A percentile compares a stretch with the other conserved stretches of the same genome.
Conservation (phyloP, 225 moss, liverwort and hornwort genomes). For the Bryoerythrophyllum caledonicum region DNA sequence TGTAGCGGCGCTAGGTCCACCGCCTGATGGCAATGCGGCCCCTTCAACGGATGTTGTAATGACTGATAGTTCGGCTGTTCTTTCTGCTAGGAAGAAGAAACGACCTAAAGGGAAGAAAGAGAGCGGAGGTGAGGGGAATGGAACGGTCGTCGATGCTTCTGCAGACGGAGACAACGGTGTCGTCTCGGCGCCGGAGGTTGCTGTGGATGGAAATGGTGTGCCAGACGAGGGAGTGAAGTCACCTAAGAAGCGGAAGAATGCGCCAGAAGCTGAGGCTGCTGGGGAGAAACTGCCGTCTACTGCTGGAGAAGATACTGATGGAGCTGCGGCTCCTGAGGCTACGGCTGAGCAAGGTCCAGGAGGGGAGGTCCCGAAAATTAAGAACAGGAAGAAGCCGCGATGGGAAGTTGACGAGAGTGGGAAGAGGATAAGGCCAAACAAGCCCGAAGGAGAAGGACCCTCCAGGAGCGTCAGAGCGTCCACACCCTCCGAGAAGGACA, state of each 20-base stretch:
- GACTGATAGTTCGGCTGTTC: background rate
- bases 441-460: background rate
- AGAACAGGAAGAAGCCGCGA: constrained; percentile 43
- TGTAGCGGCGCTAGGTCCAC: constrained; percentile 1
- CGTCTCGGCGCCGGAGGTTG: background rate
- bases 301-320: background rate
- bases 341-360: background rate
- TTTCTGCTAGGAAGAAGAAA: constrained; percentile 23
- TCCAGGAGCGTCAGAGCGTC: background rate
- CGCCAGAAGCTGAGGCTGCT: background rate
- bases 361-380: background rate
- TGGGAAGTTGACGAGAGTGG: constrained; percentile 42
- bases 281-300: background rate
- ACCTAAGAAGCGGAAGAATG: constrained; percentile 3
- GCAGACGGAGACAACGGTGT: background rate
- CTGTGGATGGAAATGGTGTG: background rate
- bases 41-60: background rate
- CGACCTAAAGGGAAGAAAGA: constrained; percentile 3
- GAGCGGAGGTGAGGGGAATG: background rate
- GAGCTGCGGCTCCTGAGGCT: background rate
- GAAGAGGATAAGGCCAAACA: constrained; percentile 35
- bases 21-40: constrained; percentile 20
- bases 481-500: background rate
- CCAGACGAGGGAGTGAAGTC: background rate
- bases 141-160: background rate